Conservation (phyloP, 805 yeast genomes). For the Candida tallmaniae region DNA sequence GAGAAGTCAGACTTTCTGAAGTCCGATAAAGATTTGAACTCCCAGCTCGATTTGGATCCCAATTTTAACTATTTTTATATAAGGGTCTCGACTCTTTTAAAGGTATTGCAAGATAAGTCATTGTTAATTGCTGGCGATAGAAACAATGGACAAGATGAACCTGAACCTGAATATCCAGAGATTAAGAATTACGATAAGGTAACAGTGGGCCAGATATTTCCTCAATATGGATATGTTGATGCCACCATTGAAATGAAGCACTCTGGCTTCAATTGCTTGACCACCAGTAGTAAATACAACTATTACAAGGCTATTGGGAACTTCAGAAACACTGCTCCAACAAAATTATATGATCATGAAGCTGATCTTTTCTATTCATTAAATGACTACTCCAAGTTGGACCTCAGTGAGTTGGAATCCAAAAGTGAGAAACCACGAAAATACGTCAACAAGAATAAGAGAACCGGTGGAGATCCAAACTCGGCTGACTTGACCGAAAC, state of each 20-base stretch:
- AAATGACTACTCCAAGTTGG: slow-evolving; percentile 24
- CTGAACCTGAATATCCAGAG: background rate
- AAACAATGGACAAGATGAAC: background rate
- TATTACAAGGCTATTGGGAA: slow-evolving; percentile 25
- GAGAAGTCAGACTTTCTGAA: slow-evolving; percentile 14
- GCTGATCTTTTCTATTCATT: slow-evolving; percentile 29
- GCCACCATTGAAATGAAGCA: slow-evolving; percentile 26
- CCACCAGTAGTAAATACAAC: slow-evolving; percentile 29
- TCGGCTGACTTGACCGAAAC: slow-evolving; percentile 35
- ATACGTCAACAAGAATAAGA: slow-evolving; percentile 27
- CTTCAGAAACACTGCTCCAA: slow-evolving; percentile 11
- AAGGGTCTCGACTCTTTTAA: background rate
- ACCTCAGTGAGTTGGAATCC: slow-evolving; percentile 5
- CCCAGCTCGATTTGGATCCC: slow-evolving; percentile 16
- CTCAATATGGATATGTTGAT: slow-evolving; percentile 33
- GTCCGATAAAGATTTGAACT: slow-evolving; percentile 19
- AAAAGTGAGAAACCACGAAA: slow-evolving; percentile 17
- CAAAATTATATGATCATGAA: slow-evolving; percentile 28
- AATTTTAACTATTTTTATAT: slow-evolving; percentile 20
- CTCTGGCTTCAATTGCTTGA: slow-evolving; percentile 32
- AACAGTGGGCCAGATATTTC: slow-evolving; percentile 36
- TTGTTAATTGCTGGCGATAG: background rate
- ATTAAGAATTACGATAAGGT: slow-evolving; percentile 22
- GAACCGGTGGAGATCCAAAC: slow-evolving; percentile 35
- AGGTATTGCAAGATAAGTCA: background rate